These are phyloP conservation scores for Heterobasidion annosum DNA, from an alignment of 1,284 basidiomycete species.

Conservation along the genomic window DNA sequence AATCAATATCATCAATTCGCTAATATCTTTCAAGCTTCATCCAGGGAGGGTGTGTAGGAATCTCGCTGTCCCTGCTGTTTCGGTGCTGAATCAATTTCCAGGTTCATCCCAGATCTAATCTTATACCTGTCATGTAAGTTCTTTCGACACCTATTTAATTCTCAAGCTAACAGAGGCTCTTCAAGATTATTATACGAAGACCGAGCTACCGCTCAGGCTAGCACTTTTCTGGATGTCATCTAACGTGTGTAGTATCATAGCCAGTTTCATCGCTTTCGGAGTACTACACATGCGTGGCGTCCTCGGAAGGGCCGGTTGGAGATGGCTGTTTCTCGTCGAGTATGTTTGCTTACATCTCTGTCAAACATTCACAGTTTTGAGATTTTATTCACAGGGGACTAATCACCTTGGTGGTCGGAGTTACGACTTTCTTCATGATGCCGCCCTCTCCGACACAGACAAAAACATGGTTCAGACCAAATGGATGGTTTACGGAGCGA, in stretches of 20 bases:
- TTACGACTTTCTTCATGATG: conserved; percentile 63
- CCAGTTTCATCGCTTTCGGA: conserved; percentile 58
- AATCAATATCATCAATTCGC: too few species aligned
- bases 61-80: conserved; percentile 7
- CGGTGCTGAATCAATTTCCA: conserved; percentile 19
- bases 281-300: conserved; percentile 53
- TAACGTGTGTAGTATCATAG: conserved; percentile 39
- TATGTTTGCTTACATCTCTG: conserved; percentile 17
- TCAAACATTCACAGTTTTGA: too few species aligned
- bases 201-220: conserved; percentile 57
- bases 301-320: conserved; percentile 37
- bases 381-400: conserved; percentile 24
- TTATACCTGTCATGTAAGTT: conserved; percentile 54
- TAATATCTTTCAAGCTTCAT: conserved; percentile 26
- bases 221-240: conserved; percentile 63
- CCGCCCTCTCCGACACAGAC: conserved; percentile 63
- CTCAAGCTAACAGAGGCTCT: too few species aligned
- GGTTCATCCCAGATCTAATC: conserved; percentile 55
- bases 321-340: conserved; percentile 43
- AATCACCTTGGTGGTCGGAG: conserved; percentile 45
- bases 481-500: conserved; percentile 60
- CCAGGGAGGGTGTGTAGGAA: conserved; percentile 43
- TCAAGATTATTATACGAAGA: conserved; percentile 58
- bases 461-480: conserved; percentile 54
- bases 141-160: not conserved